Base-by-base conservation (phyloP, 2,329 filamentous ascomycete species). In the Neopestalotiopsis sp. region DNA sequence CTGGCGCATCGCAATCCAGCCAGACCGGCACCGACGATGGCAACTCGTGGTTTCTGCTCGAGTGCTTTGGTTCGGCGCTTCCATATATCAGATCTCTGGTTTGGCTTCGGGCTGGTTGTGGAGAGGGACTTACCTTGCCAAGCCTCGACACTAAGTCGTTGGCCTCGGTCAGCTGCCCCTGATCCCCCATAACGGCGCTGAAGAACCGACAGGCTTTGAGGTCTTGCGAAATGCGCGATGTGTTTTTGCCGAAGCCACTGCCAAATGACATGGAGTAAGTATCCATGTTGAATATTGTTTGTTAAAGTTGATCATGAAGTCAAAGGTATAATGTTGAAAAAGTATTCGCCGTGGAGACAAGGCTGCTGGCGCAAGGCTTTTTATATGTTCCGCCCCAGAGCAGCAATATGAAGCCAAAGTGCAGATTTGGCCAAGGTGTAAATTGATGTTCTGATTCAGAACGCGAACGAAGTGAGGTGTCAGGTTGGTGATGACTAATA, bases 1-100 rank as follows among this genome's bases (percentile, higher is more conserved):
- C 93, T 90, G 66, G 91, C 91, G 75, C 90, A 92, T 71, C 91
- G 85, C n/a, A 94, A 82, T 0, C 92, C 92, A 5, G 91, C 86
- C 32, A 94, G 83, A 5, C 92, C 92, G 53, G 90, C 91, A 20
- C 92, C 92, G 53, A 94, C 81, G n/a, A 94, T 82, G 40, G 88
- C 89, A 56, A 94, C 80, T 71, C 89, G 89, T 7, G 87, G 86
- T 68, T 78, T 81, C 45, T 73, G 73, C 42, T 69, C 72, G 71
- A 76, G 68, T 74, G 71, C 72, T 65, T 71, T 71, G 49, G 73
- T 71, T 65, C 70, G 73, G 70, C 74, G 73, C 73, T 78, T 71
- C 73, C 71, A 24, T 12, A 42, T 20, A 61, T 28, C 7, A 61
- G 9, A 12, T 42, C 12, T 38, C 34, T 38, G 34, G 1, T 10